Conservation (phyloP, 2,329 filamentous ascomycete genomes). For the Talaromyces sp. region DNA sequence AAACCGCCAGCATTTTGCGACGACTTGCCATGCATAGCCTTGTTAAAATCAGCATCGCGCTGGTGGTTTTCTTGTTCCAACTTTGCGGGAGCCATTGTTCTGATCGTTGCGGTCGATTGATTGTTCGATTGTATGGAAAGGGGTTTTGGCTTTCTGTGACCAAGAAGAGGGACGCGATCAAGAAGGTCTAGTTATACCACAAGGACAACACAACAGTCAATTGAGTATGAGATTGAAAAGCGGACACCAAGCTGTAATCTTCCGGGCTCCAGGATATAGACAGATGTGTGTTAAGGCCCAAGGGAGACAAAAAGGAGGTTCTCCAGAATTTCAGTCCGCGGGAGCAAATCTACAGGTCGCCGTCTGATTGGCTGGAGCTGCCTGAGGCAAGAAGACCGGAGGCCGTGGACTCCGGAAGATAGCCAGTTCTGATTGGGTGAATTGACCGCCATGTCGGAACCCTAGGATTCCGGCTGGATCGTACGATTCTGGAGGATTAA, state of each 20-base stretch:
- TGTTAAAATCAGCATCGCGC: conserved; percentile 87
- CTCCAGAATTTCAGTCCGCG: not conserved
- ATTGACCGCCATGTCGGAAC: not conserved
- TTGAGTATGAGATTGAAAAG: not conserved
- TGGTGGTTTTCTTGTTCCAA: conserved; percentile 78
- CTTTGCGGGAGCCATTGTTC: conserved; percentile 47
- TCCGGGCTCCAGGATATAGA: not conserved
- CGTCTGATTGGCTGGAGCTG: not conserved
- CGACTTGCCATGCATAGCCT: conserved; percentile 75
- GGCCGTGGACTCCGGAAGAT: not conserved
- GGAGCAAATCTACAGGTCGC: not conserved
- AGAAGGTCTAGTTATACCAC: not conserved
- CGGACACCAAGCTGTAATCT: not conserved
- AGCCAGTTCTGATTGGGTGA: conserved; percentile 6
- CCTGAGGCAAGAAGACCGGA: not conserved
- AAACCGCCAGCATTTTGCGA: conserved; percentile 63
- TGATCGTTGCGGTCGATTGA: not conserved
- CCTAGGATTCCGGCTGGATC: conserved; percentile 6
- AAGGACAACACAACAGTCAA: not conserved
- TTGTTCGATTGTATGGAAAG: no score
- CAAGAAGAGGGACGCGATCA: conserved; percentile 15
- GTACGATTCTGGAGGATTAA: not conserved
- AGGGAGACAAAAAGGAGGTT: conserved; percentile 1
- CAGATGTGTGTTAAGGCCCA: not conserved
- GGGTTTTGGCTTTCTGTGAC: no score